Percentiles rank a stretch among this genome's conserved stretches.
phyloP scores from a whole-genome alignment of 352 stramenopile genomes.

The Chrysophaeum taylorii region DNA sequence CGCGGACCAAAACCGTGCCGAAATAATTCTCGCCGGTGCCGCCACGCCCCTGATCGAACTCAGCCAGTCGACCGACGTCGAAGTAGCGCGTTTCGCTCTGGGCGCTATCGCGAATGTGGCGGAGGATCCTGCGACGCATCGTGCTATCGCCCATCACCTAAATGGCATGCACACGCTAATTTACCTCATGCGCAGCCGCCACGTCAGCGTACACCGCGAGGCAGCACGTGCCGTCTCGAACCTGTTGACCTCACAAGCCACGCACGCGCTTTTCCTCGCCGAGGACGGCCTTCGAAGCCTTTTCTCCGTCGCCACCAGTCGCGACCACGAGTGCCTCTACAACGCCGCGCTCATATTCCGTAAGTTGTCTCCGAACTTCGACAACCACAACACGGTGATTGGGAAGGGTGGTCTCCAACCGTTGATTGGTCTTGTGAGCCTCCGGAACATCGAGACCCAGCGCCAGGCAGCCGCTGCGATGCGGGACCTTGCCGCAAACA shows the following conservation, averaged over 20 bases:
- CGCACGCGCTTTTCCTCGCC: conserved; percentile 62
- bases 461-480: conserved; percentile 75
- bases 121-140: conserved; percentile 66
- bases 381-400: conserved; percentile 57
- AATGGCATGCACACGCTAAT: conserved; percentile 71
- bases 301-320: conserved; percentile 61
- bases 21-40: conserved; percentile 57
- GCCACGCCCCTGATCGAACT: conserved; percentile 56
- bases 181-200: conserved; percentile 69
- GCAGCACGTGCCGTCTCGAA: conserved; percentile 73
- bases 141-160: conserved; percentile 59
- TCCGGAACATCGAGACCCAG: conserved; percentile 57
- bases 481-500: conserved; percentile 73
- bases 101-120: conserved; percentile 76
- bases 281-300: conserved; percentile 71
- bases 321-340: conserved; percentile 77
- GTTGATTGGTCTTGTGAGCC: conserved; percentile 60
- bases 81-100: conserved; percentile 76
- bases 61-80: conserved; percentile 57
- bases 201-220: conserved; percentile 78
- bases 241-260: conserved; percentile 62
- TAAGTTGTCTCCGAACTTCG: conserved; percentile 63
- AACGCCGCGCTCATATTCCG: conserved; percentile 70
- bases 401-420: conserved; percentile 50
- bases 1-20: conserved; percentile 58